These are phyloP conservation scores for Candolleomyces eurysporus DNA, from an alignment of 768 basidiomycete species.

Conservation along the genomic window DNA sequence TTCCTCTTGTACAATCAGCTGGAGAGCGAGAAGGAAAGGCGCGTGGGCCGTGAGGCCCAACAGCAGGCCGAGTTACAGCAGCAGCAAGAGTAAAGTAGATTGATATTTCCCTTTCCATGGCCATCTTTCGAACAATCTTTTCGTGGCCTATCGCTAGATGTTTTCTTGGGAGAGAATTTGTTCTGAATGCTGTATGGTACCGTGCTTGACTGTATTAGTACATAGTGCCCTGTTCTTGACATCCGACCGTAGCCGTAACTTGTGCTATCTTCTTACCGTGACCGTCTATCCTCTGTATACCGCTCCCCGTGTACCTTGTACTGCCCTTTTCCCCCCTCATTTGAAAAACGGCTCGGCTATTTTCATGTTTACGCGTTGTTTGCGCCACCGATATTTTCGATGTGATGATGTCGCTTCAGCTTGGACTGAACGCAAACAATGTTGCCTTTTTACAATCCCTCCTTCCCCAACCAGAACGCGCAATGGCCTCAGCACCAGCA, in stretches of 20 bases:
- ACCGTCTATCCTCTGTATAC: background rate
- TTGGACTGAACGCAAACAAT: slow-evolving; percentile 1
- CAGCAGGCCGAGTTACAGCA: slow-evolving; percentile 67
- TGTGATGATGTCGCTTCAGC: slow-evolving; percentile 1
- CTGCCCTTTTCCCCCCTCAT: background rate
- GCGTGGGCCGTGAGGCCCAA: slow-evolving; percentile 81
- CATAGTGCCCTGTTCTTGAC: slow-evolving; percentile 10
- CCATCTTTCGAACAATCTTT: background rate
- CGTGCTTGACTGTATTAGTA: slow-evolving; percentile 6
- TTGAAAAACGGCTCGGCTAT: slow-evolving; percentile 3
- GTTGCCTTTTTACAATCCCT: background rate
- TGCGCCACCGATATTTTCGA: background rate
- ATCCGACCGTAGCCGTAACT: slow-evolving; percentile 4
- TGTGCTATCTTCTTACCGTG: background rate
- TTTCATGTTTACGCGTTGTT: slow-evolving; percentile 9
- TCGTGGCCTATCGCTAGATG: slow-evolving; percentile 6
- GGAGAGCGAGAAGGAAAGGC: slow-evolving; percentile 94
- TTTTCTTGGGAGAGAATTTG: slow-evolving; percentile 10
- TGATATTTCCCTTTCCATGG: background rate
- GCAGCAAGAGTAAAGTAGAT: slow-evolving; percentile 21
- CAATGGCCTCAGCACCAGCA: slow-evolving; percentile 6
- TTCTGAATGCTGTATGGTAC: slow-evolving; percentile 9
- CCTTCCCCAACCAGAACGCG: background rate
- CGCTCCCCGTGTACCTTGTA: slow-evolving; percentile 1
- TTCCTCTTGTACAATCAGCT: slow-evolving; percentile 97